A percentile compares a stretch with the other conserved stretches of the same genome.
Evolutionary conservation across 2,329 filamentous ascomycete species (phyloP).

Genomic region (Epichloe sp.): DNA sequence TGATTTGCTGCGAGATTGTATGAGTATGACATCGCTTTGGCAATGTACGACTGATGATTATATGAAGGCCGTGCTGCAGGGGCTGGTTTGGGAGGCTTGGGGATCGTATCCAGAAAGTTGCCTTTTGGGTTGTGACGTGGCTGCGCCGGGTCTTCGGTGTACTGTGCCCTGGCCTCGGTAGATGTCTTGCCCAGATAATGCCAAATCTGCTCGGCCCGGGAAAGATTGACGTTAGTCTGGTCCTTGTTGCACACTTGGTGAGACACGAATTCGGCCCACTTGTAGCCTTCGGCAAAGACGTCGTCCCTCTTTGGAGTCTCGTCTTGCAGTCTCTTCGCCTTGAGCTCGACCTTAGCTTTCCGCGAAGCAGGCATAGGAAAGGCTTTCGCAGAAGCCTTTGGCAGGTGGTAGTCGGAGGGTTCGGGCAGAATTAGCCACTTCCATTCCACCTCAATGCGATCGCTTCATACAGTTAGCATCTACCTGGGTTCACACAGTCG

Average conservation of each 20-base stretch:
- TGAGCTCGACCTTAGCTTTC: constrained; percentile 53
- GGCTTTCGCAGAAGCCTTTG: constrained; percentile 62
- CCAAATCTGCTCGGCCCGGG: constrained; percentile 67
- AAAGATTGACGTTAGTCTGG: constrained; percentile 58
- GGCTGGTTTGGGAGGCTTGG: constrained; percentile 32
- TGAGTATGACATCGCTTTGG: constrained; percentile 9
- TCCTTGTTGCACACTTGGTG: constrained; percentile 42
- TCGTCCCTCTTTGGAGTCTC: constrained; percentile 53
- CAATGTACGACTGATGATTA: constrained; percentile 5
- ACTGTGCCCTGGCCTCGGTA: constrained; percentile 82
- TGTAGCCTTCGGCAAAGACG: constrained; percentile 52
- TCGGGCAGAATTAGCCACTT: constrained; percentile 71
- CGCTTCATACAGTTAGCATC: constrained; percentile 38
- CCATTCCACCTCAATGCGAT: constrained; percentile 68
- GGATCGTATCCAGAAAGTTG: constrained; percentile 60
- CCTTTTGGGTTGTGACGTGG: constrained; percentile 53
- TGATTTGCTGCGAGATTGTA: constrained; percentile 4
- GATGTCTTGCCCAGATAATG: constrained; percentile 76
- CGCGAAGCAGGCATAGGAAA: constrained; percentile 54
- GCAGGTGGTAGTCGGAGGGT: constrained; percentile 54
- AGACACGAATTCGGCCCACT: constrained; percentile 70
- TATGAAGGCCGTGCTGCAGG: constrained; percentile 14
- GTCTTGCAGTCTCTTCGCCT: constrained; percentile 48
- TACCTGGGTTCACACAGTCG: neutral
- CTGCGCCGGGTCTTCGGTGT: constrained; percentile 59